Percentiles rank a stretch among this genome's conserved stretches.
phyloP scores from a whole-genome alignment of 2,329 filamentous ascomycete genomes.

The Myriosclerotinia duriaeana region DNA sequence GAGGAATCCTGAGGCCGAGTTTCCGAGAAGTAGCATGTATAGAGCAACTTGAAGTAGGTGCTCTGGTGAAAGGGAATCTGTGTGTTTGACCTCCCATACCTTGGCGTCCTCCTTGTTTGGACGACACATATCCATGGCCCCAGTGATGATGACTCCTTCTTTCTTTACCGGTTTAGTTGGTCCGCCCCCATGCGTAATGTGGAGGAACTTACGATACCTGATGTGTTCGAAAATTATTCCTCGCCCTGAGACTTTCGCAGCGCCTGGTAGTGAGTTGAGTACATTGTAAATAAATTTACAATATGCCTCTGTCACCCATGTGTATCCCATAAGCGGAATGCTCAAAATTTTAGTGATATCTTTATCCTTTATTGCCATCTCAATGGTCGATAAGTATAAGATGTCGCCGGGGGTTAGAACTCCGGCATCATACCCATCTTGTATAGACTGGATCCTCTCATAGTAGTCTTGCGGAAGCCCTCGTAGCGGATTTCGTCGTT shows the following conservation, averaged over 20 bases:
- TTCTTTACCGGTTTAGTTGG: constrained; percentile 4
- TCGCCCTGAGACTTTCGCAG: not conserved
- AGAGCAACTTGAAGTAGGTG: constrained; percentile 14
- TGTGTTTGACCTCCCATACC: constrained; percentile 19
- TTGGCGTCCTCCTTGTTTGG: not conserved
- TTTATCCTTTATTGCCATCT: not conserved
- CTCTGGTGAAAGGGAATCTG: constrained; percentile 10
- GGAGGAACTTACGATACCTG: not conserved
- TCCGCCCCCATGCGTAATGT: constrained; percentile 1
- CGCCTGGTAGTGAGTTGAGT: not conserved
- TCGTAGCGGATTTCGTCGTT: not conserved
- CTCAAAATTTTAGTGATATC: constrained; percentile 16
- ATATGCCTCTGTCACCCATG: constrained; percentile 7
- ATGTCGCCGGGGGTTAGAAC: not conserved
- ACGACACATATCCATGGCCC: constrained; percentile 15
- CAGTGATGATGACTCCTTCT: not conserved
- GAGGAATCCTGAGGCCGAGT: not conserved
- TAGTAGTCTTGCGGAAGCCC: not conserved
- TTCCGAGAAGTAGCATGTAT: constrained; percentile 14
- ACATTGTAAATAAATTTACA: not conserved
- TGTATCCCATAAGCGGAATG: not conserved
- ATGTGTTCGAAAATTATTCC: not conserved
- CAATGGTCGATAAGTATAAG: constrained; percentile 6
- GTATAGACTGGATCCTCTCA: not conserved
- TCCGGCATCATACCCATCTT: not conserved